Percentiles rank a stretch among this genome's conserved stretches.
phyloP scores from a whole-genome alignment of 1,284 basidiomycete species.

The Fereydounia khargensis region DNA sequence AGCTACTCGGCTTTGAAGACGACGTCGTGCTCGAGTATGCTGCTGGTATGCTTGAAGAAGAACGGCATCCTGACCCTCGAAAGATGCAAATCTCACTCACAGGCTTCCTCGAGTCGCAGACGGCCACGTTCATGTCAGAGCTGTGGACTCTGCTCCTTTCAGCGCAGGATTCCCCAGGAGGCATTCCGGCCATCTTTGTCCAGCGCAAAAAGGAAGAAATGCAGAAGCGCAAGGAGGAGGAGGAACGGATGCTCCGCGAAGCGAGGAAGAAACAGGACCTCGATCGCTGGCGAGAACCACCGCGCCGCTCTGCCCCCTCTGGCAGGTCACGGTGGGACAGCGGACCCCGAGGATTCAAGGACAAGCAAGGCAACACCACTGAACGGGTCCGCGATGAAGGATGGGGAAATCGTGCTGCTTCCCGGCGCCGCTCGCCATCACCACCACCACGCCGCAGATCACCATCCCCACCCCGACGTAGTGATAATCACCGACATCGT shows the following conservation, averaged over 20 bases:
- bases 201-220: slow-evolving; percentile 95
- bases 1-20: slow-evolving; percentile 89
- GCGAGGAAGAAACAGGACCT: slow-evolving; percentile 44
- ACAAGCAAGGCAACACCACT: slow-evolving; percentile 60
- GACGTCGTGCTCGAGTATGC: slow-evolving; percentile 96
- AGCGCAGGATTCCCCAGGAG: slow-evolving; percentile 82
- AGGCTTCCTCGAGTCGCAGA: slow-evolving; percentile 77
- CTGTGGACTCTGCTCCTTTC: slow-evolving; percentile 87
- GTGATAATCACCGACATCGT: no score
- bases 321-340: slow-evolving; percentile 27
- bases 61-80: slow-evolving; percentile 84
- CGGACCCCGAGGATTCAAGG: slow-evolving; percentile 57
- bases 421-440: slow-evolving; percentile 3
- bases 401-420: slow-evolving; percentile 21
- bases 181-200: slow-evolving; percentile 88
- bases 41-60: slow-evolving; percentile 85
- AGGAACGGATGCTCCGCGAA: slow-evolving; percentile 70
- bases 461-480: slow-evolving; percentile 1
- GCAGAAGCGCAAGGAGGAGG: slow-evolving; percentile 69
- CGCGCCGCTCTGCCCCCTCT: slow-evolving; percentile 17
- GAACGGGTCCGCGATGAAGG: slow-evolving; percentile 59
- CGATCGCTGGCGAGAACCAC: slow-evolving; percentile 8
- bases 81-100: slow-evolving; percentile 92
- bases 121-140: slow-evolving; percentile 78
- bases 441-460: slow-evolving; percentile 4